Evolutionary conservation across 2,329 filamentous ascomycete species (phyloP).

Genomic region (Sarocladiaceae sp.): DNA sequence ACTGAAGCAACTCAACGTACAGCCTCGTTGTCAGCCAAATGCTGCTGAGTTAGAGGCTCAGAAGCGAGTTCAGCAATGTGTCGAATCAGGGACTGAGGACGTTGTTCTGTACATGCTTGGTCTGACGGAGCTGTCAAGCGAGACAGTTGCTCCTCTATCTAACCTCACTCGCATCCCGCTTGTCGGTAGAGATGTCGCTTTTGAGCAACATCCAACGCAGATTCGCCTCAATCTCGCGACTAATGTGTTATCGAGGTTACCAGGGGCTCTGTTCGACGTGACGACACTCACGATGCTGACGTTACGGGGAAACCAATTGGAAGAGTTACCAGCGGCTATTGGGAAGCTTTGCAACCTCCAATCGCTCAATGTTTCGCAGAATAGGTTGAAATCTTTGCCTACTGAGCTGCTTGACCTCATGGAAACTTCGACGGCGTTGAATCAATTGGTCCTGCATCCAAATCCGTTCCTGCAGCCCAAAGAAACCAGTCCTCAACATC

Average conservation of each 20-base stretch:
- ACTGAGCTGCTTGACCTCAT: slow-evolving; percentile 56
- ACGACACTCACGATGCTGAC: slow-evolving; percentile 58
- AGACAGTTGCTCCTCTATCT: slow-evolving; percentile 49
- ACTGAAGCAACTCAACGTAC: slow-evolving; percentile 31
- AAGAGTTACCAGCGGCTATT: slow-evolving; percentile 54
- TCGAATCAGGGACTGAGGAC: slow-evolving; percentile 52
- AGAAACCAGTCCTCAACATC: background rate
- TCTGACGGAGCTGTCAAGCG: slow-evolving; percentile 48
- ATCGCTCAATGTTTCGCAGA: slow-evolving; percentile 61
- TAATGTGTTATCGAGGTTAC: slow-evolving; percentile 52
- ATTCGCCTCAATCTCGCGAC: slow-evolving; percentile 56
- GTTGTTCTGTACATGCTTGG: slow-evolving; percentile 56
- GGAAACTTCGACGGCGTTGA: slow-evolving; percentile 35
- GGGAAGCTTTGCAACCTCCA: slow-evolving; percentile 50
- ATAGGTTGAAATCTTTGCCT: slow-evolving; percentile 54
- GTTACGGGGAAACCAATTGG: slow-evolving; percentile 57
- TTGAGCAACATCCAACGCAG: slow-evolving; percentile 50
- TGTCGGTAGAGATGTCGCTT: slow-evolving; percentile 50
- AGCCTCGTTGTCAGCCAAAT: slow-evolving; percentile 24
- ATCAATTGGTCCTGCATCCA: slow-evolving; percentile 49
- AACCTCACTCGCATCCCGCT: slow-evolving; percentile 48
- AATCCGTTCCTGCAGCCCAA: slow-evolving; percentile 52
- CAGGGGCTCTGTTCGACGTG: slow-evolving; percentile 55
- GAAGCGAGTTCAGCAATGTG: slow-evolving; percentile 40
- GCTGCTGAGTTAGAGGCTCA: slow-evolving; percentile 38